Evolutionary conservation across 2,329 filamentous ascomycete genomes (phyloP), one percentile per base, ranked within the genome.

Genomic region (Trichoderma sp.): DNA sequence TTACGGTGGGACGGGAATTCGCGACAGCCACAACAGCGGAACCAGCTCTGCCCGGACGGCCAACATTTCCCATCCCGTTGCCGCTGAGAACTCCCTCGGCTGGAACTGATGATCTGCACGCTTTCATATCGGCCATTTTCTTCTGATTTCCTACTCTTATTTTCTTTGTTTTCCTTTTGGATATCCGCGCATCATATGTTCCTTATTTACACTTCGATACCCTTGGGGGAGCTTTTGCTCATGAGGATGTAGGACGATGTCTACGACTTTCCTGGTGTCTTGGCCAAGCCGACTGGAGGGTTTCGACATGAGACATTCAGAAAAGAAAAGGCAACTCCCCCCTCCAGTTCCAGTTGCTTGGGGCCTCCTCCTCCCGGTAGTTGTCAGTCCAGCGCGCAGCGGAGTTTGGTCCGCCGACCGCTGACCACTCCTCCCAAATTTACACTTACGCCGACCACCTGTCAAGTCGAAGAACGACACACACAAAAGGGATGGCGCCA

Each of bases 11-110:
- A 77, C 78, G 66, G 79, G 74, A 72, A 83, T 77, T 26, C 80
- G 79, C 64, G 82, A 87, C 75, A 88, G 86, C 71, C 86, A 89
- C 63, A 86, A 84, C 70, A 93, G 90, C 74, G 90, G 90, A 67
- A 81, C 80, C 59, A 82, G 80, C 61, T 81, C 79, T 75, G 79
- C 79, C 71, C 81, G 81, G 76, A 86, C 83, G 45, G 83, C 83
- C 50, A 82, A 89, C 78, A 97, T 97, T 75, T 96, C 91, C 67
- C 91, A 92, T 41, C 93, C 93, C 3, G 90, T 97, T 68, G 93
- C 93, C 77, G 90, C 93, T 3, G 93, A 96, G 81, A 97, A 97
- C 83, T 96, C 92, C 59, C 85, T 97, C 70, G 93, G 93, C 72
- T 97, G 93, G 93, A 96, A 96, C 82, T 97, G 69, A 77, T 69